Evolutionary conservation across 768 basidiomycete genomes (phyloP).

Genomic region (Tylopilus felleus): DNA sequence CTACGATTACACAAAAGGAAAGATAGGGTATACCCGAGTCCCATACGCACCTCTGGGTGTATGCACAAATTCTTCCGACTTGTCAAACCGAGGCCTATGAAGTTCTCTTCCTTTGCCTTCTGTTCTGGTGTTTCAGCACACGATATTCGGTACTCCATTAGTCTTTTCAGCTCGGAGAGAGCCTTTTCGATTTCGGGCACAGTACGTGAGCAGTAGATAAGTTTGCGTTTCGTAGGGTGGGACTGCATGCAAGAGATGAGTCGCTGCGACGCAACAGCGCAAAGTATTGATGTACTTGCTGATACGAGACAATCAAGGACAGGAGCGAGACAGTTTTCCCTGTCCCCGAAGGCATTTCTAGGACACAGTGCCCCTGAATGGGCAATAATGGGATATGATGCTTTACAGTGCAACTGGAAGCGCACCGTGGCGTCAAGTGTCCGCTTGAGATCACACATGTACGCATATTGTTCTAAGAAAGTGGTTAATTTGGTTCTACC

Average conservation of each 20-base stretch:
- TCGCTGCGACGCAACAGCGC: neutral
- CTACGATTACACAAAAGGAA: neutral
- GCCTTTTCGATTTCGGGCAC: conserved; percentile 99
- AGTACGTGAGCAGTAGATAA: conserved; percentile 98
- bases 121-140: conserved; percentile 72
- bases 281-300: conserved; percentile 58
- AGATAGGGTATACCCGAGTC: neutral
- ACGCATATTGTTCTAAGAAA: conserved; percentile 89
- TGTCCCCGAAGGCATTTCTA: conserved; percentile 99
- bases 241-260: conserved; percentile 49
- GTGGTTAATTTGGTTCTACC: conserved; percentile 6
- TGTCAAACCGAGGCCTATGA: conserved; percentile 88
- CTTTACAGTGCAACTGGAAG: neutral
- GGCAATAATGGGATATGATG: neutral
- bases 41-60: conserved; percentile 76
- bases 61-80: conserved; percentile 96
- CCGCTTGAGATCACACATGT: conserved; percentile 98
- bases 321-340: conserved; percentile 97
- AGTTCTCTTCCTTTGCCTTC: conserved; percentile 72
- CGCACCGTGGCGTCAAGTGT: conserved; percentile 90
- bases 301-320: conserved; percentile 95
- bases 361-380: conserved; percentile 91
- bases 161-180: conserved; percentile 86
- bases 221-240: conserved; percentile 87
- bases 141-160: conserved; percentile 84